phyloP scores from a whole-genome alignment of 129 eudicot genomes.

The Arctium minus region DNA sequence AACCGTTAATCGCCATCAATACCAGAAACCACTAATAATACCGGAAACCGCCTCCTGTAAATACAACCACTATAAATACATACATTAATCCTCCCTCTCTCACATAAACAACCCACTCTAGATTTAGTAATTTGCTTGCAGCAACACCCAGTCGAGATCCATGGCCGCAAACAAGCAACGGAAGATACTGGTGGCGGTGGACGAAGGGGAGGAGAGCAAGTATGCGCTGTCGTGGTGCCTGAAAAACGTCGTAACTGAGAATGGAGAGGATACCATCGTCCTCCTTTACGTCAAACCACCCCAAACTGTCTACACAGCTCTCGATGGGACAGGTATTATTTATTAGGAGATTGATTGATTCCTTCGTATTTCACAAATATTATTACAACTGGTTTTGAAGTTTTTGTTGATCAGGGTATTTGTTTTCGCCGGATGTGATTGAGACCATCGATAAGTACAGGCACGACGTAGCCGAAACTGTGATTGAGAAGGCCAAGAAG shows the following conservation, averaged over 20 bases:
- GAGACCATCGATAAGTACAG: conserved; percentile 43
- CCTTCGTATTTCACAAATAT: background rate
- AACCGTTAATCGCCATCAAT: background rate
- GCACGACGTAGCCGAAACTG: conserved; percentile 37
- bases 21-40: background rate
- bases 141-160: background rate
- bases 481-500: conserved; percentile 43
- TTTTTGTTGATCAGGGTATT: conserved; percentile 28
- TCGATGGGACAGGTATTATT: conserved; percentile 55
- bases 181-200: conserved; percentile 72
- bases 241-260: conserved; percentile 28
- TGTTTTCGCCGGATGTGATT: conserved; percentile 41
- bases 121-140: too few relatives aligned
- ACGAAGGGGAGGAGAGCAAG: conserved; percentile 70
- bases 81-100: too few relatives aligned
- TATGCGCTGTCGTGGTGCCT: conserved; percentile 84
- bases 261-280: conserved; percentile 46
- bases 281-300: conserved; percentile 66
- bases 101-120: too few relatives aligned
- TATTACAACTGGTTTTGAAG: background rate
- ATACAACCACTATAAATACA: background rate
- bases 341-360: background rate
- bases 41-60: background rate
- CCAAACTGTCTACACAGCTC: conserved; percentile 39
- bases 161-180: conserved; percentile 26